Base-by-base conservation (phyloP, 495 filamentous ascomycete genomes). In the Cercophora scortea region DNA sequence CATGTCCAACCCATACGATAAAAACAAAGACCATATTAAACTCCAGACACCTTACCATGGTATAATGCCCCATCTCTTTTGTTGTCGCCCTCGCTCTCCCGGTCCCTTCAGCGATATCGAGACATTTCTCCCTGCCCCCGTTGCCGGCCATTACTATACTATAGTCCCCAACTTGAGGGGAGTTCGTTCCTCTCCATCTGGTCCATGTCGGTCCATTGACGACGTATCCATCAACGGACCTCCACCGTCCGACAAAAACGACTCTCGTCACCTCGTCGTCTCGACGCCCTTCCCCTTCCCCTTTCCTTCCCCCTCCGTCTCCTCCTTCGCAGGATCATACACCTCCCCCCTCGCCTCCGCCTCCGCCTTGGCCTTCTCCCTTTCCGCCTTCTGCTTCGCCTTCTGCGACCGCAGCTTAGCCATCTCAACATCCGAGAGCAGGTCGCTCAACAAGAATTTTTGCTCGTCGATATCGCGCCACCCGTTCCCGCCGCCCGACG, bases 391-490 rank as follows among this genome's bases (percentile, higher is more conserved):
- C 3, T 42, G 38, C 55, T 45, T 55, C 13, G 50, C 50, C 52
- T 66, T 66, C 19, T 61, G 55, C 33, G 39, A 62, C 36, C 51
- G 50, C 35, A 67, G 8, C 33, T 45, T 51, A 25, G 32, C 17
- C 18, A 68, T 56, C 16, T 64, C 63, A 17, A 43, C 55, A 42
- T 62, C 59, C 33, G 49, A 47, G 48, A 68, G 25, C 25, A 25
- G 25, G 25, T 25, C 25, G 25, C 25, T 25, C 25, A 25, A 5
- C 55, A 68, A 47, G 16, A 68, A 59, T 38, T 68, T 68, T 8
- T 66, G 61, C 49, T 68, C 65, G 16, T 64, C 65, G 36, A 68
- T 59, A 42, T 62, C 65, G 42, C 54, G 48, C 1, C 38, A 16
- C 1, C 48, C 47, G 3, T 43, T 25, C 6, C 45, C 54, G 1